A percentile compares a stretch with the other conserved stretches of the same genome.
phyloP scores from a whole-genome alignment of 805 yeast species.

The Kluyveromyces siamensis region DNA sequence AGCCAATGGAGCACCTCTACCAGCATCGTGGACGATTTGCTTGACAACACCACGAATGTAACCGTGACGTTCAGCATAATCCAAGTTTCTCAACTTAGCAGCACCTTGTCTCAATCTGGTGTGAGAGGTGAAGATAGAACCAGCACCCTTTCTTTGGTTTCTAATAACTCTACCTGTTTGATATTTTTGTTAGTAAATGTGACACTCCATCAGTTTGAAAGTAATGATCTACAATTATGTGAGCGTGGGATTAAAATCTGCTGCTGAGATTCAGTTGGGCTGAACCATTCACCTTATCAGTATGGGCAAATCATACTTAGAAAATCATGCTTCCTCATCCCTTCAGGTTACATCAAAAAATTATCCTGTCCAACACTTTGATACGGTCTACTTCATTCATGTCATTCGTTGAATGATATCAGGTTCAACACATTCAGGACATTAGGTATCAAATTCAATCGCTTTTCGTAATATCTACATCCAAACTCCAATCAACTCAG shows the following conservation, averaged over 20 bases:
- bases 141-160: slow-evolving; percentile 99
- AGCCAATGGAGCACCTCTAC: slow-evolving; percentile 99
- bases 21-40: slow-evolving; percentile 98
- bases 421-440: neutral
- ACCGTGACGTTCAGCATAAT: slow-evolving; percentile 99
- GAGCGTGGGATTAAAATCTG: neutral
- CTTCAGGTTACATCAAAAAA: neutral
- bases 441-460: neutral
- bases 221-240: neutral
- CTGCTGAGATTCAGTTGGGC: no score
- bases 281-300: no score
- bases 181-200: slow-evolving; percentile 12
- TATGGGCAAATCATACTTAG: no score
- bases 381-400: neutral
- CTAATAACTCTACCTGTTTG: slow-evolving; percentile 95
- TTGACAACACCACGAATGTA: slow-evolving; percentile 99
- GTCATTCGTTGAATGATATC: neutral
- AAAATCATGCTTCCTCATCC: neutral
- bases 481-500: neutral
- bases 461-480: neutral
- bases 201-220: neutral
- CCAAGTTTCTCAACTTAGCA: slow-evolving; percentile 98
- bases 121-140: slow-evolving; percentile 99
- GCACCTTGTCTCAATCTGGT: slow-evolving; percentile 99
- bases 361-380: neutral